Percentiles rank a stretch among this genome's conserved stretches.
Conservation (phyloP, 1,139 yeast genomes). For the Meyerozyma carpophila region DNA sequence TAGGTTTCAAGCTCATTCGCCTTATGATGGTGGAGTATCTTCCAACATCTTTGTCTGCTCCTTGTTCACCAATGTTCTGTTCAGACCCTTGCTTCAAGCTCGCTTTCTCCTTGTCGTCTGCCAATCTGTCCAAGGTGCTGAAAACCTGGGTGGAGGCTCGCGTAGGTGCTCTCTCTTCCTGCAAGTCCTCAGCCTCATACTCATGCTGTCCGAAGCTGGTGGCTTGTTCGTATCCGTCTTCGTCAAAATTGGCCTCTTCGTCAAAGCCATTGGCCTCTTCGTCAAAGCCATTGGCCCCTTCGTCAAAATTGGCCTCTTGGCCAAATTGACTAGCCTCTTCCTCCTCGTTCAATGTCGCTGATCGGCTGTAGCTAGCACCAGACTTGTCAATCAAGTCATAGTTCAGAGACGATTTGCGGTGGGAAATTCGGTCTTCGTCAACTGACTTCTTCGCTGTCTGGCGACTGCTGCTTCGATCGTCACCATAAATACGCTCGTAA, state of each 20-base stretch:
- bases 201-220: not conserved
- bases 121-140: slow-evolving; percentile 14
- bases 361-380: not conserved
- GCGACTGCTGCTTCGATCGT: slow-evolving; percentile 1
- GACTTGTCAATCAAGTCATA: slow-evolving; percentile 10
- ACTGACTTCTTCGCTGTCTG: not conserved
- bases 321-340: not conserved
- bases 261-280: slow-evolving; percentile 3
- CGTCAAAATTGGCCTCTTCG: slow-evolving; percentile 1
- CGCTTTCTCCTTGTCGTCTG: not conserved
- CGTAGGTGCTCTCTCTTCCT: slow-evolving; percentile 8
- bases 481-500: slow-evolving; percentile 13
- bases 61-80: not conserved
- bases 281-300: not conserved
- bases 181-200: slow-evolving; percentile 6
- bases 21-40: slow-evolving; percentile 14
- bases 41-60: not conserved
- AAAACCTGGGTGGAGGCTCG: slow-evolving; percentile 25
- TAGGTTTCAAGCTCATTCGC: slow-evolving; percentile 34
- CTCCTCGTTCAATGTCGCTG: slow-evolving; percentile 1
- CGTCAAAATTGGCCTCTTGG: not conserved
- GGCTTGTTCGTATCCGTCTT: too few species aligned
- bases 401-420: slow-evolving; percentile 3
- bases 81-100: not conserved
- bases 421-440: not conserved